These are phyloP conservation scores for Orychophragmus violaceus DNA, from an alignment of 345 rosid genomes.

Conservation along the genomic window DNA sequence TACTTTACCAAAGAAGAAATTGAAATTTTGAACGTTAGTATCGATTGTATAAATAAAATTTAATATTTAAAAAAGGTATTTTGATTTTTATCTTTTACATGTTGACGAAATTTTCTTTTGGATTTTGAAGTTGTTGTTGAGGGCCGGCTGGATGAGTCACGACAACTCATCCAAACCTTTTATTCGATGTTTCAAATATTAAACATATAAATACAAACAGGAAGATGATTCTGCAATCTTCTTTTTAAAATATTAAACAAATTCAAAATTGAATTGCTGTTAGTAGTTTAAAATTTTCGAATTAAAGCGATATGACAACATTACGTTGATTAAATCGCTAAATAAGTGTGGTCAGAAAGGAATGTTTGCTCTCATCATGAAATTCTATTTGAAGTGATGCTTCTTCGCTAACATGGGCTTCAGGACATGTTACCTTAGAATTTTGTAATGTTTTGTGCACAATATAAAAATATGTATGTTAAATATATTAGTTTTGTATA, in stretches of 20 bases:
- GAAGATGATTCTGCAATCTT: background rate
- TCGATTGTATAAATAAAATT: background rate
- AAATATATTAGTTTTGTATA: no score
- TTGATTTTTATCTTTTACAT: background rate
- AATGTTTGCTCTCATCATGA: conserved; percentile 11
- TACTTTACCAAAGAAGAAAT: background rate
- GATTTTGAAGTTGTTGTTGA: background rate
- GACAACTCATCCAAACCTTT: conserved; percentile 25
- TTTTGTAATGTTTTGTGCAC: no score
- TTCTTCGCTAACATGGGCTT: conserved; percentile 11
- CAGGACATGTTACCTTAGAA: no score
- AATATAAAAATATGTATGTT: no score
- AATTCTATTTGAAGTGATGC: background rate
- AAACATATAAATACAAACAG: background rate
- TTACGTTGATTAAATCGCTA: background rate
- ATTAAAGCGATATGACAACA: background rate
- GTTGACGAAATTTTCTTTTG: background rate
- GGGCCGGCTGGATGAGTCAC: conserved; percentile 27
- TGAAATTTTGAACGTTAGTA: background rate
- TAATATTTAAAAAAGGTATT: background rate
- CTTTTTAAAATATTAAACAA: background rate
- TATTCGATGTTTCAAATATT: conserved; percentile 2
- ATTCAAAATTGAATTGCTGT: background rate
- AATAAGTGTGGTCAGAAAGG: background rate
- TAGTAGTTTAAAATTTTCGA: background rate